Evolutionary conservation across 2,329 filamentous ascomycete species (phyloP).

Genomic region (Mycogone perniciosa): DNA sequence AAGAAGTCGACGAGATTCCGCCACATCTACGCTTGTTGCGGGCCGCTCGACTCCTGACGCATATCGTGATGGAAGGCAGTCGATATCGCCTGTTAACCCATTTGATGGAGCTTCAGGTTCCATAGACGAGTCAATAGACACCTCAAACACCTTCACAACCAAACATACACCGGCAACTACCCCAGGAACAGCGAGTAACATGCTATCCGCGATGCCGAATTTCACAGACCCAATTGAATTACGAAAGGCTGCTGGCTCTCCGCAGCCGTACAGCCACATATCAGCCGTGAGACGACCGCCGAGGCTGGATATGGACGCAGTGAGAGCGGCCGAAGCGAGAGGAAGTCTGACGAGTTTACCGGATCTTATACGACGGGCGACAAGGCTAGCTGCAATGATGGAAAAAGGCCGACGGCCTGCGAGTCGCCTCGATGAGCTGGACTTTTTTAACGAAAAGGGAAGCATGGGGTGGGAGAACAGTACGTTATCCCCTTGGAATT

Average conservation of each 20-base stretch:
- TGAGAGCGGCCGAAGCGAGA: slow-evolving; percentile 72
- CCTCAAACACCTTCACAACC: slow-evolving; percentile 35
- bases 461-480: slow-evolving; percentile 34
- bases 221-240: slow-evolving; percentile 39
- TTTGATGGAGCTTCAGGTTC: slow-evolving; percentile 26
- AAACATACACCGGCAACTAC: slow-evolving; percentile 15
- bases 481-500: slow-evolving; percentile 29
- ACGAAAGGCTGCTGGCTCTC: slow-evolving; percentile 23
- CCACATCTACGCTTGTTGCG: too few relatives aligned
- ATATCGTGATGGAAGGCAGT: slow-evolving; percentile 43
- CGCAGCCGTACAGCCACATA: slow-evolving; percentile 34
- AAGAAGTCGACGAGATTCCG: slow-evolving; percentile 29
- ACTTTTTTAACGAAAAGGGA: slow-evolving; percentile 41
- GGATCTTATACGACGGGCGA: slow-evolving; percentile 84
- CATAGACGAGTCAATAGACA: slow-evolving; percentile 40
- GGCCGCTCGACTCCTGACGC: slow-evolving; percentile 33
- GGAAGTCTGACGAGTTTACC: slow-evolving; percentile 88
- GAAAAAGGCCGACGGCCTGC: slow-evolving; percentile 68
- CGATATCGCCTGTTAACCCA: background rate
- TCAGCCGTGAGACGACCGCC: slow-evolving; percentile 61
- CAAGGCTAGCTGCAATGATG: slow-evolving; percentile 77
- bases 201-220: slow-evolving; percentile 38
- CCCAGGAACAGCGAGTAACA: slow-evolving; percentile 13
- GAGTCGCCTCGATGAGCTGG: slow-evolving; percentile 50
- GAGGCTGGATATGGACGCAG: slow-evolving; percentile 72